Base-by-base conservation (phyloP, 306 rosid genomes). In the Carpinus fangiana region DNA sequence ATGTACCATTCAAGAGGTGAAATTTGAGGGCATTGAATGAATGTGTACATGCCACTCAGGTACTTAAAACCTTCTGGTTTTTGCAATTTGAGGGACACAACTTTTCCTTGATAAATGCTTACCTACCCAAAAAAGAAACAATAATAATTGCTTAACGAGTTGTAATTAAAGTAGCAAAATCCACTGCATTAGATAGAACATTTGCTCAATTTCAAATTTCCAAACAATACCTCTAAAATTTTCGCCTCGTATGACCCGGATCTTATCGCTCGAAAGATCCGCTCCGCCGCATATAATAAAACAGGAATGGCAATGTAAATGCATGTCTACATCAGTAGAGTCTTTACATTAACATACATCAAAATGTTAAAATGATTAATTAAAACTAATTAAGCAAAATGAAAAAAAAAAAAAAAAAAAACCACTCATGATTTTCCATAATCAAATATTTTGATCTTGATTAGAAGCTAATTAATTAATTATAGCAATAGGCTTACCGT, bases 21-120 rank as follows among this genome's bases (percentile, higher is more conserved):
- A 68, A 91, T 89, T 82, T 91, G 97, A 76, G 97, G 96, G 90
- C 98, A 93, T 77, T 90, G 98, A 62, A 93, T 84, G 88, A 89
- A 85, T 81, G 88, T 89, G 73, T 90, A 90, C 98, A 93, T 93
- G 87, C 98, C 98, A 84, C 98, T 88, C 43, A 60, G 84, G 89
- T 86, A 90, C 84, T 75, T 88, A 57, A 93, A 92, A 69, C 91
- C 87, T 72, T 88, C 91, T 72, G 98, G 98, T 73, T 92, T 93
- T 45, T 85, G 92, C 90, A 92, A 85, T 81, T 84, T 89, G 73
- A 94, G 90, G 84, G 82, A 80, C 85, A 94, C 45, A 64, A 92
- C 98, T 82, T 92, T 92, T 78, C 96, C 97, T 59, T 93, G 89
- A 73, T 88, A 87, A 31, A 88, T 87, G 84, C 90, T 96, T 94